A percentile compares a stretch with the other conserved stretches of the same genome.
Conservation (phyloP, 2,329 filamentous ascomycete species). For the Aspergillus glaucus region DNA sequence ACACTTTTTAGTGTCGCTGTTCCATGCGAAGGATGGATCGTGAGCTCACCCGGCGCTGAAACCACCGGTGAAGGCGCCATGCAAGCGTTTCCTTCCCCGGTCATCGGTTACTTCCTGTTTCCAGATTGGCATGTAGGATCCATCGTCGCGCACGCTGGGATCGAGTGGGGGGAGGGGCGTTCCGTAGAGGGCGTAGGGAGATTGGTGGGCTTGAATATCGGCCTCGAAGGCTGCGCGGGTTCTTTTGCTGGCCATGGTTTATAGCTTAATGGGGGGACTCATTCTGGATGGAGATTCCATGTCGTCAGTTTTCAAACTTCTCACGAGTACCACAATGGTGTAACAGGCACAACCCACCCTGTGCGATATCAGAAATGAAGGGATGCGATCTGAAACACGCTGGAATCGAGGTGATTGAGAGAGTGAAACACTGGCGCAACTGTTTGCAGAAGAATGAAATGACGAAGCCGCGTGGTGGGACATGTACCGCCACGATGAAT, state of each 20-base stretch:
- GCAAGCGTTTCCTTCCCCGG: slow-evolving; percentile 78
- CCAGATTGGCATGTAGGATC: slow-evolving; percentile 90
- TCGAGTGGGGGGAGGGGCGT: slow-evolving; percentile 77
- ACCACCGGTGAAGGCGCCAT: slow-evolving; percentile 93
- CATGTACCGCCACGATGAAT: too few relatives aligned
- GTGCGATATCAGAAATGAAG: not conserved
- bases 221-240: slow-evolving; percentile 71
- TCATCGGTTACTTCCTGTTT: slow-evolving; percentile 97
- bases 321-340: too few relatives aligned
- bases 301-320: too few relatives aligned
- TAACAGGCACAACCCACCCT: not conserved
- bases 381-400: too few relatives aligned
- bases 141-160: slow-evolving; percentile 73
- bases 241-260: slow-evolving; percentile 69
- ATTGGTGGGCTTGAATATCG: slow-evolving; percentile 59
- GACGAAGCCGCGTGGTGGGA: too few relatives aligned
- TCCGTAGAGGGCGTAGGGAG: slow-evolving; percentile 73
- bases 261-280: too few relatives aligned
- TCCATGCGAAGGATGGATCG: slow-evolving; percentile 21
- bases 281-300: not conserved
- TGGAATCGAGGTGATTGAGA: not conserved
- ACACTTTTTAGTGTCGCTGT: slow-evolving; percentile 27
- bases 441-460: too few relatives aligned
- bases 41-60: slow-evolving; percentile 82
- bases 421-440: slow-evolving; percentile 9